Evolutionary conservation across 2,329 filamentous ascomycete genomes (phyloP), one percentile per base, ranked within the genome.

Genomic region (Fusarium marasasianum): DNA sequence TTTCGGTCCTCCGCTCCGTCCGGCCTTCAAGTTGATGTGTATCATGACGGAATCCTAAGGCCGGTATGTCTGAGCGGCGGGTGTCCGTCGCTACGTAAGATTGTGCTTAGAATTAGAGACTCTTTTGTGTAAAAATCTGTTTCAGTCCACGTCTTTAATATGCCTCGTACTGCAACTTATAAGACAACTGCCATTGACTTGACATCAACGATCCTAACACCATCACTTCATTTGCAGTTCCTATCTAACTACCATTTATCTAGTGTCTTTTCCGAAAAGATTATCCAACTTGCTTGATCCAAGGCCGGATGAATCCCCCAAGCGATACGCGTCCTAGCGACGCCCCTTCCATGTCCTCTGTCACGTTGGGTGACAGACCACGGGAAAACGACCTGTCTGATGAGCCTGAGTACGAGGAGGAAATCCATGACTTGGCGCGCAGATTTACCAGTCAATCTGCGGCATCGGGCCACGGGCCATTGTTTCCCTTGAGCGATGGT

Each of bases 401-500:
- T 8, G 48, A 35, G 11, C 20, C 41, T 13, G 43, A 63, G 1
- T 63, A 69, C 2, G 56, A 63, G 8, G 37, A 24, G 3, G 66
- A 63, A 5, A 71, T 76, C 7, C 60, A 71, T 6, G 44, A 73
- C 14, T 50, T 76, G 14, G 73, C 73, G 4, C 53, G 73, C 6
- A 53, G 73, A 15, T 43, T 71, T 18, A 76, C 73, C 1, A 71
- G 50, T 13, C 62, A 63, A 33, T 72, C 71, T 4, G 35, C 40
- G 12, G 38, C 60, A 29, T 75, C 57, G 4, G 73, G 73, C 1
- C 48, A 69, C 0, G 64, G 56, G 2, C 51, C 70, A 11, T 24
- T 80, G 6, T 79, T 80, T 10, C 75, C 78, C 3, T 51, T 72
- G 7, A 63, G 57, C 9, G 56, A 71, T 11, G 61, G 73, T 6